Conservation (phyloP, 1,284 basidiomycete genomes). For the Porphyrellus sp. region DNA sequence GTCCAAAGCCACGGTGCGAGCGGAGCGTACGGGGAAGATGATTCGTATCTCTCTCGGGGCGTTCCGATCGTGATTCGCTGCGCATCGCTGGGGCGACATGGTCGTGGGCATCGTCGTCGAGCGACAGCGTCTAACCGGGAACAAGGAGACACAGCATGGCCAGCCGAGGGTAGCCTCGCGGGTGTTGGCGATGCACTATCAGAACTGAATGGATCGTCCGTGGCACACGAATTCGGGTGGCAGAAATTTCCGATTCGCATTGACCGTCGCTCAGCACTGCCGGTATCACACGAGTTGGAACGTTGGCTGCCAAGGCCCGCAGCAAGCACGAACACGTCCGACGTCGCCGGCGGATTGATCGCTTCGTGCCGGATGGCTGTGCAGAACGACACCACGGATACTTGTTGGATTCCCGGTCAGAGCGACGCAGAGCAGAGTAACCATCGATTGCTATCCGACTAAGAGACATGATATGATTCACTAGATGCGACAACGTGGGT, state of each 20-base stretch:
- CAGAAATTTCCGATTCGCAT: too few species aligned
- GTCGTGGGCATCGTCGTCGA: too few species aligned
- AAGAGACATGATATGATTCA: not conserved
- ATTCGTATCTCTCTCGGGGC: too few species aligned
- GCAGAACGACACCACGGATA: not conserved
- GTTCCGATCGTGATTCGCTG: too few species aligned
- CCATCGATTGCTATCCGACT: constrained; percentile 2
- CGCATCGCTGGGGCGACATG: too few species aligned
- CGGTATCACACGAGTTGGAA: too few species aligned
- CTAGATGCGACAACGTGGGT: constrained; percentile 17
- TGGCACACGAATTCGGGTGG: too few species aligned
- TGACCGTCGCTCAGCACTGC: not conserved
- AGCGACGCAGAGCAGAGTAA: not conserved
- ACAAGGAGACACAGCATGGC: not conserved
- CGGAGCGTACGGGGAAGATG: not conserved
- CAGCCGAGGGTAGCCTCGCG: not conserved
- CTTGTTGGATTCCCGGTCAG: not conserved
- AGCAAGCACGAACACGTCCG: not conserved
- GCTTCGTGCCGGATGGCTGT: not conserved
- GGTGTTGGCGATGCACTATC: not conserved
- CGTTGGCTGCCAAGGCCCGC: not conserved
- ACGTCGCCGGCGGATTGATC: not conserved
- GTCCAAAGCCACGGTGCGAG: not conserved
- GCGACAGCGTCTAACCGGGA: too few species aligned
- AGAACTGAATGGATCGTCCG: too few species aligned